Percentiles rank a stretch among this genome's conserved stretches.
phyloP scores from a whole-genome alignment of 75 land plant genomes.

The Selaginella moellendorffii region DNA sequence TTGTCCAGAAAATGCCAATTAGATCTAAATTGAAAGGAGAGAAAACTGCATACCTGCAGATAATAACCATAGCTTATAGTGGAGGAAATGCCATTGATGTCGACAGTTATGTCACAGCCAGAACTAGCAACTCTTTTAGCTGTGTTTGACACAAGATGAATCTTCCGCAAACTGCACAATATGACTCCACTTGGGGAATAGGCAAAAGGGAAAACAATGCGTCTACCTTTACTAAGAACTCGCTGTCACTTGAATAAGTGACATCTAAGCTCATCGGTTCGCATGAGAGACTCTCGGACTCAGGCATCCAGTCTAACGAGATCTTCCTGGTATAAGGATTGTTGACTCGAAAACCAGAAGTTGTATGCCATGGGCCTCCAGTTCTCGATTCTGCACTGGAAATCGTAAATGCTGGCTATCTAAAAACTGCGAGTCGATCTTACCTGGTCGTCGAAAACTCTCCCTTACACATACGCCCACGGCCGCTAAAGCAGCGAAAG shows the following conservation, averaged over 20 bases:
- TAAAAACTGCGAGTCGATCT: background rate
- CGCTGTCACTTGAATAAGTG: background rate
- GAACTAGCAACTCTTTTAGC: background rate
- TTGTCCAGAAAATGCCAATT: background rate
- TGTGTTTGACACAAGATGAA: background rate
- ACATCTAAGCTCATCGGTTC: background rate
- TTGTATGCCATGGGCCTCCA: constrained; percentile 39
- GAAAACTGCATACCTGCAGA: too few relatives aligned
- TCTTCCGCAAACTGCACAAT: background rate
- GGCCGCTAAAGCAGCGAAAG: constrained; percentile 59
- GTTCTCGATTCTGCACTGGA: background rate
- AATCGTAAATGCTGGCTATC: background rate
- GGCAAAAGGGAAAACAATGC: too few relatives aligned
- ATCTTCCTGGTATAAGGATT: constrained; percentile 37
- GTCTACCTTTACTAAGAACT: constrained; percentile 6
- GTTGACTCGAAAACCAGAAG: constrained; percentile 70
- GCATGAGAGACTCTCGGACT: constrained; percentile 6
- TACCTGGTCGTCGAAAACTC: background rate
- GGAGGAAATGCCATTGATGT: constrained; percentile 9
- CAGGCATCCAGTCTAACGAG: constrained; percentile 59
- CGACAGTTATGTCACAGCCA: background rate
- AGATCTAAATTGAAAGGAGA: background rate
- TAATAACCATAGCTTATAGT: constrained; percentile 36
- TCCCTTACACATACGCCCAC: constrained; percentile 49
- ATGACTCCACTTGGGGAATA: too few relatives aligned